Conservation (phyloP, 2,329 filamentous ascomycete species). For the Furcasterigmium furcatum region DNA sequence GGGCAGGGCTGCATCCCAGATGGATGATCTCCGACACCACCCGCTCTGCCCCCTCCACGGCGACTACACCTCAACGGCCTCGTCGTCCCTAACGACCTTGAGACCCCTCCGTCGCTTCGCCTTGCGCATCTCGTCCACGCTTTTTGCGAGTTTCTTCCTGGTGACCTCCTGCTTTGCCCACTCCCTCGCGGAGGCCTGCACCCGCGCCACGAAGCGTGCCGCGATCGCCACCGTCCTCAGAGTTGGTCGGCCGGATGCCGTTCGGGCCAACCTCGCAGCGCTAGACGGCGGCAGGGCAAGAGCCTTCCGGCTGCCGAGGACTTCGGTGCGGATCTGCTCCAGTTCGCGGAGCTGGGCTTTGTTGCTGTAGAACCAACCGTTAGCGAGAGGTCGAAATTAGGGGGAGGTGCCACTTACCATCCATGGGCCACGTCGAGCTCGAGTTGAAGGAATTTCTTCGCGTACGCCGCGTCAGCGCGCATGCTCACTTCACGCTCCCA, state of each 20-base stretch:
- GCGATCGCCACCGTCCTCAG: slow-evolving; percentile 43
- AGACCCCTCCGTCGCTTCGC: slow-evolving; percentile 37
- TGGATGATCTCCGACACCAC: too few relatives aligned
- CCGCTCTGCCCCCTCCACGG: too few relatives aligned
- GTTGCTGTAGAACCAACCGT: slow-evolving; percentile 60
- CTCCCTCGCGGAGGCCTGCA: slow-evolving; percentile 40
- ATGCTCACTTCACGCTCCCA: slow-evolving; percentile 79
- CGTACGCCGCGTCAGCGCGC: slow-evolving; percentile 76
- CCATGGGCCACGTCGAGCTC: slow-evolving; percentile 81
- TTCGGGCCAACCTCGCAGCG: slow-evolving; percentile 10
- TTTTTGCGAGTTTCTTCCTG: slow-evolving; percentile 43
- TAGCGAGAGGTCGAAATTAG: slow-evolving; percentile 14
- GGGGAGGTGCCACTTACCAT: slow-evolving; percentile 64
- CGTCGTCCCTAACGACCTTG: slow-evolving; percentile 36
- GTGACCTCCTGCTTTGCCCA: slow-evolving; percentile 52
- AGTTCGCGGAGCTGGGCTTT: slow-evolving; percentile 86
- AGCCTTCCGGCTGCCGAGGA: slow-evolving; percentile 33
- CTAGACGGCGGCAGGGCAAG: slow-evolving; percentile 25
- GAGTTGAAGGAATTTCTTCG: slow-evolving; percentile 79
- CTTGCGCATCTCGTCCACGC: slow-evolving; percentile 42
- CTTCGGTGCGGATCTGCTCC: slow-evolving; percentile 64
- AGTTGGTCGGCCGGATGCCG: slow-evolving; percentile 19
- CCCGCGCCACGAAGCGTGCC: slow-evolving; percentile 50
- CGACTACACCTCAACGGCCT: slow-evolving; percentile 8
- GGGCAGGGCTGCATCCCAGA: too few relatives aligned